Conservation (phyloP, 352 stramenopile genomes). For the Phytopythium sindhum region DNA sequence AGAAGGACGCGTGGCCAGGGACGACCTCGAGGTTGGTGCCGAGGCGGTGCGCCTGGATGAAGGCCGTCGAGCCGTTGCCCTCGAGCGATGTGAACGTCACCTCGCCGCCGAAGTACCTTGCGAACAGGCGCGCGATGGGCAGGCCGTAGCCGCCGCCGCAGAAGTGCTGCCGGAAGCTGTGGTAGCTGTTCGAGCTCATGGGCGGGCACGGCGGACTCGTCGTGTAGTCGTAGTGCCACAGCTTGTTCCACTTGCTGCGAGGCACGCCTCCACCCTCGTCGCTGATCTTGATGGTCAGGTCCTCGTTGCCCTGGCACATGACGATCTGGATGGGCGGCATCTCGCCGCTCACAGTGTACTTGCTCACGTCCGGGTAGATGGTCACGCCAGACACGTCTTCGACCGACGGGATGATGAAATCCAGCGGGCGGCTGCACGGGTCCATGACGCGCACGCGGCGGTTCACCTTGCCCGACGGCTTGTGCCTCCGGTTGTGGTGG, state of each 20-base stretch:
- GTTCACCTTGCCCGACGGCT: constrained; percentile 37
- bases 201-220: constrained; percentile 81
- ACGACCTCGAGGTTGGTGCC: constrained; percentile 74
- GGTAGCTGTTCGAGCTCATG: constrained; percentile 61
- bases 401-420: constrained; percentile 73
- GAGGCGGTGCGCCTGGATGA: constrained; percentile 76
- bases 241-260: constrained; percentile 94
- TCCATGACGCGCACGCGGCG: constrained; percentile 70
- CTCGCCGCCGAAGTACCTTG: constrained; percentile 98
- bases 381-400: constrained; percentile 65
- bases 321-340: constrained; percentile 96
- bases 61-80: constrained; percentile 95
- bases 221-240: constrained; percentile 99
- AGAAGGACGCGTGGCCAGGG: constrained; percentile 48
- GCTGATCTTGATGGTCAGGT: constrained; percentile 97
- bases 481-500: constrained; percentile 55
- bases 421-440: constrained; percentile 50
- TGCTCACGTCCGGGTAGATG: constrained; percentile 74
- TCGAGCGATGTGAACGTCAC: constrained; percentile 98
- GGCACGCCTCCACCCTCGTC: constrained; percentile 98
- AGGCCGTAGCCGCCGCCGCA: constrained; percentile 95
- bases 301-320: constrained; percentile 95
- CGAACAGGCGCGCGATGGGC: constrained; percentile 91
- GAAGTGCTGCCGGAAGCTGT: constrained; percentile 83
- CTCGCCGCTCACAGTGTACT: constrained; percentile 50